Base-by-base conservation (phyloP, 2,329 filamentous ascomycete species). In the Ophiostoma angusticollis region DNA sequence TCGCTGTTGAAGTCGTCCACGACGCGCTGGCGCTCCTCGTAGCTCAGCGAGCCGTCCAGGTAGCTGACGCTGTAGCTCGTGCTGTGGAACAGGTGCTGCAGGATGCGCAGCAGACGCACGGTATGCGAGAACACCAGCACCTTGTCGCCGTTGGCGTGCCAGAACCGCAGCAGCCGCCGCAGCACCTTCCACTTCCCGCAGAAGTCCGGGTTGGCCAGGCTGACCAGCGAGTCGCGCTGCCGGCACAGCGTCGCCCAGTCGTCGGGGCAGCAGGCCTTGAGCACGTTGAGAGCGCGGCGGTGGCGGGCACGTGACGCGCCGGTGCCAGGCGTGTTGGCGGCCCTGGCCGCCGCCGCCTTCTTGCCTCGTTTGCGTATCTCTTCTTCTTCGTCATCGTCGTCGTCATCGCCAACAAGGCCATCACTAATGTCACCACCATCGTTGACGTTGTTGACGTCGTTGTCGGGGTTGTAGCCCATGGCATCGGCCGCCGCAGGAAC, bases 171-270 rank as follows among this genome's bases (percentile, higher is more conserved):
- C 4, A 98, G 65, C 50, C 84, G 87, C 56, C 79, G 84, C 22
- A 98, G 58, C 1, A 98, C 76, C 53, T 84, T 86, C 91, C 91
- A 98, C 59, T 98, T 98, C 4, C 91, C 91, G 53, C 91, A 98
- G 48, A 87, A 95, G 41, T 93, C 82, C 0, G 84, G 80, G 49
- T 94, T 86, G 1, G 86, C 80, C 36, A 86, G 79, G 49, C 80
- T 82, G 36, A 83, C 60, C 42, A 96, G 80, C 8, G 77, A 84
- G 49, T 94, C 84, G 31, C 84, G 72, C 16, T 80, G 74, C 9
- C 66, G 64, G 53, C 86, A 91, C 0, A 94, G 65, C 16, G 77
- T 63, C 50, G 77, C 65, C 84, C 85, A 95, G 3, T 67, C 64
- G 25, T 80, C 67, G 0, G 91, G 89, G 13, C 87, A 64, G 39